phyloP scores from a whole-genome alignment of 768 basidiomycete species.

The Amanita fuliginea region DNA sequence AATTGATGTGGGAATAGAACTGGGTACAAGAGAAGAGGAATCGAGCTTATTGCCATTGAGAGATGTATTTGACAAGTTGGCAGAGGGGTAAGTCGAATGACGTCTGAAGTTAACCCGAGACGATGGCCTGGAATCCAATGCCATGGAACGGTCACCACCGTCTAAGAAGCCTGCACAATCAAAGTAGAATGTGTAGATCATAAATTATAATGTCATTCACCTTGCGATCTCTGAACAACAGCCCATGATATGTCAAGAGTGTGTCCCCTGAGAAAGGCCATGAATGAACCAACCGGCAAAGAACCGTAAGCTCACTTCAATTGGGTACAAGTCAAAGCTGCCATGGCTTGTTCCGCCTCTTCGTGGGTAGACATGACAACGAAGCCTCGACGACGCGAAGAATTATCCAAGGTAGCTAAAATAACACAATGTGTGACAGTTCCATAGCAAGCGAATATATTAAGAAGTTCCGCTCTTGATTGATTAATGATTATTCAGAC shows the following conservation, averaged over 20 bases:
- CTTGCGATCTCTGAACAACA: conserved; percentile 79
- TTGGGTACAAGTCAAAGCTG: conserved; percentile 51
- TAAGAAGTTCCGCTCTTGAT: conserved; percentile 42
- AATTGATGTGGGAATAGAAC: conserved; percentile 32
- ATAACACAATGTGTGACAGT: conserved; percentile 69
- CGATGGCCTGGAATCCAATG: conserved; percentile 36
- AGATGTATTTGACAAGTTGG: conserved; percentile 24
- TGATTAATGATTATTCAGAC: not conserved
- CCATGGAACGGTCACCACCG: conserved; percentile 65
- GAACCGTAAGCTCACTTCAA: conserved; percentile 39
- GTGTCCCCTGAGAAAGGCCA: conserved; percentile 41
- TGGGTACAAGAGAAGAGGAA: conserved; percentile 20
- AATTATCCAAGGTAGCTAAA: conserved; percentile 74
- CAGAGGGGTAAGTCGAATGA: conserved; percentile 14
- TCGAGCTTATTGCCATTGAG: conserved; percentile 20
- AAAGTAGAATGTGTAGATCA: not conserved
- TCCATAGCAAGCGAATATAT: conserved; percentile 54
- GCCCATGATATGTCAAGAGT: conserved; percentile 79
- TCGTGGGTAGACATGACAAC: conserved; percentile 69
- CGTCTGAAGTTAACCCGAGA: conserved; percentile 6
- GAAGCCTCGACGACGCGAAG: conserved; percentile 75
- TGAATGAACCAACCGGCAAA: not conserved
- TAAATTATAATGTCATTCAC: conserved; percentile 19
- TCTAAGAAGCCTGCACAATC: conserved; percentile 55
- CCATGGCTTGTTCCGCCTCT: conserved; percentile 64